Evolutionary conservation across 2,329 filamentous ascomycete species (phyloP).

Genomic region (Colletotrichum sp.): DNA sequence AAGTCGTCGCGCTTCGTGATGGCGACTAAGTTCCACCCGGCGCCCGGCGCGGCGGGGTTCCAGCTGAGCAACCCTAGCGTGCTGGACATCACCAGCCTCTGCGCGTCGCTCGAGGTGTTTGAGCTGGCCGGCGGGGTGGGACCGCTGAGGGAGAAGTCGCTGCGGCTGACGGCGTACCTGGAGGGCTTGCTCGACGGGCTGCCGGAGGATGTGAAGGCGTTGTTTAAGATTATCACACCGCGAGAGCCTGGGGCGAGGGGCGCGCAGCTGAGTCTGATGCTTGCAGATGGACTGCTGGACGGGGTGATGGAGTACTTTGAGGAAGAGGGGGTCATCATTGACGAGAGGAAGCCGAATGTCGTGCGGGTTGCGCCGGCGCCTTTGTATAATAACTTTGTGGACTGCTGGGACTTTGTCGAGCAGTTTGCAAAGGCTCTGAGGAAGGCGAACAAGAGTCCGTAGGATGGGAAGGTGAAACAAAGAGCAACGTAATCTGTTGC

Average conservation of each 20-base stretch:
- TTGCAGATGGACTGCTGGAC: constrained; percentile 69
- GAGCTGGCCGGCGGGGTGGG: constrained; percentile 65
- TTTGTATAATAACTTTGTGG: constrained; percentile 78
- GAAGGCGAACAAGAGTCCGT: not conserved
- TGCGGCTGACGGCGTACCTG: constrained; percentile 74
- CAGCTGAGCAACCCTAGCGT: constrained; percentile 85
- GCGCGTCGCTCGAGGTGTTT: constrained; percentile 75
- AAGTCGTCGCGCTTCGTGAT: constrained; percentile 80
- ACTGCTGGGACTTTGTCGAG: constrained; percentile 45
- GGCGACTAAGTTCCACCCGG: constrained; percentile 80
- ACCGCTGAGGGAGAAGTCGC: constrained; percentile 68
- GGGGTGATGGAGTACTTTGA: constrained; percentile 66
- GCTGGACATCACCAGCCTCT: constrained; percentile 73
- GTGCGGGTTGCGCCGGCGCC: constrained; percentile 80
- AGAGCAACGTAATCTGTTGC: not conserved
- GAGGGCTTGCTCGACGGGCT: constrained; percentile 61
- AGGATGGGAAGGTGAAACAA: not conserved
- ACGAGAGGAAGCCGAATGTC: constrained; percentile 81
- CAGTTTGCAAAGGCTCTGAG: constrained; percentile 29
- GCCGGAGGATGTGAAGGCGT: constrained; percentile 22
- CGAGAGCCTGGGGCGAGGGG: constrained; percentile 66
- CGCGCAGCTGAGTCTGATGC: constrained; percentile 78
- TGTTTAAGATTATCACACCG: constrained; percentile 70
- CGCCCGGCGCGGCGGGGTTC: constrained; percentile 78
- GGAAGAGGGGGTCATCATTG: constrained; percentile 72